A percentile compares a stretch with the other conserved stretches of the same genome.
These are phyloP conservation scores for Cryomyces minteri DNA, from an alignment of 495 filamentous ascomycete species.

Conservation along the genomic window DNA sequence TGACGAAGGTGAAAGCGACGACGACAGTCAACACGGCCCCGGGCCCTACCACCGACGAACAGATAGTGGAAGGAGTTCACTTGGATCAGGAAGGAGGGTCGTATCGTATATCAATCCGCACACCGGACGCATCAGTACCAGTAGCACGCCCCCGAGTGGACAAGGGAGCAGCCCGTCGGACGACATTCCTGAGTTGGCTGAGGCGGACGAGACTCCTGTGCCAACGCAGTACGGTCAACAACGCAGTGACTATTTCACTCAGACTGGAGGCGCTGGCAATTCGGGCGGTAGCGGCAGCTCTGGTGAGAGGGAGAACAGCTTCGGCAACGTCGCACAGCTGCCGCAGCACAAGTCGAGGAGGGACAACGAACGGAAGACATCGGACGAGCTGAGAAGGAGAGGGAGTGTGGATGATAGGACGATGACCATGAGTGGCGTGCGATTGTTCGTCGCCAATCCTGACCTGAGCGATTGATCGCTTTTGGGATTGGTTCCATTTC, in stretches of 20 bases:
- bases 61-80: constrained; percentile 61
- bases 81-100: constrained; percentile 33
- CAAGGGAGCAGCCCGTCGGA: constrained; percentile 22
- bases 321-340: constrained; percentile 37
- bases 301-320: constrained; percentile 33
- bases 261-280: constrained; percentile 19
- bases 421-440: constrained; percentile 62
- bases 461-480: constrained; percentile 45
- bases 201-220: constrained; percentile 33
- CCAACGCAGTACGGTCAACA: constrained; percentile 21
- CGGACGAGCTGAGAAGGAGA: constrained; percentile 59
- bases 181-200: constrained; percentile 27
- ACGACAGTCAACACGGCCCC: constrained; percentile 31
- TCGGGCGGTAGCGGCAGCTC: constrained; percentile 31
- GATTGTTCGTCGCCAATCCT: constrained; percentile 89
- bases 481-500: too few species aligned
- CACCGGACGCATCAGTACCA: constrained; percentile 36
- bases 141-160: constrained; percentile 38
- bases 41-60: constrained; percentile 49
- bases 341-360: constrained; percentile 22
- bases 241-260: constrained; percentile 20
- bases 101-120: constrained; percentile 1
- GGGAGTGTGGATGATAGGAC: constrained; percentile 92
- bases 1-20: constrained; percentile 61
- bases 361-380: constrained; percentile 46